Conservation (phyloP, 1,139 yeast species). For the Diutina neorugosa region DNA sequence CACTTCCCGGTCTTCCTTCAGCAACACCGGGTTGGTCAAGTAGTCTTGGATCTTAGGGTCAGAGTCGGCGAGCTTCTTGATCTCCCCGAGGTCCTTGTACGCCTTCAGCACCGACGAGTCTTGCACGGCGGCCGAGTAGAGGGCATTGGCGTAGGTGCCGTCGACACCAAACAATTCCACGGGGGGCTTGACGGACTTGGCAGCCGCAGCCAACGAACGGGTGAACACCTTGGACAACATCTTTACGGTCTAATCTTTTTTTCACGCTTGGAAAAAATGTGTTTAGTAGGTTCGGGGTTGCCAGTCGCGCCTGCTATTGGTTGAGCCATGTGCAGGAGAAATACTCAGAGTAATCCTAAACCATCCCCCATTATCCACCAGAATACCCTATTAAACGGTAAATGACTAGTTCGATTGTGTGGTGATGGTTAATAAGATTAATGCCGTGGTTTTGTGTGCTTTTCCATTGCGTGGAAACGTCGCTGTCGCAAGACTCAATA, state of each 20-base stretch:
- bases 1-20: conserved; percentile 58
- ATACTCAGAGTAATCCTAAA: no score
- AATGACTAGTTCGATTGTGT: no score
- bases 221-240: conserved; percentile 29
- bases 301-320: neutral
- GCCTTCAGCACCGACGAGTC: conserved; percentile 67
- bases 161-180: conserved; percentile 91
- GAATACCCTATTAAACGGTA: no score
- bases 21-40: conserved; percentile 76
- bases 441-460: no score
- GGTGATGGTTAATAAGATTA: no score
- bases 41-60: conserved; percentile 55
- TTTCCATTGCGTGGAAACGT: no score
- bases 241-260: neutral
- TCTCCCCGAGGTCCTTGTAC: conserved; percentile 49
- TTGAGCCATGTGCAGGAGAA: neutral
- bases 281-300: neutral
- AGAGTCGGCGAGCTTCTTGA: conserved; percentile 42
- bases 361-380: no score
- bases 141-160: conserved; percentile 94
- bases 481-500: no score
- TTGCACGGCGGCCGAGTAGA: conserved; percentile 85
- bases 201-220: conserved; percentile 62
- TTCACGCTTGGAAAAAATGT: neutral
- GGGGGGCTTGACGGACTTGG: conserved; percentile 65